phyloP scores from a whole-genome alignment of 441 rosid genomes.

The Mallotus repandus region DNA sequence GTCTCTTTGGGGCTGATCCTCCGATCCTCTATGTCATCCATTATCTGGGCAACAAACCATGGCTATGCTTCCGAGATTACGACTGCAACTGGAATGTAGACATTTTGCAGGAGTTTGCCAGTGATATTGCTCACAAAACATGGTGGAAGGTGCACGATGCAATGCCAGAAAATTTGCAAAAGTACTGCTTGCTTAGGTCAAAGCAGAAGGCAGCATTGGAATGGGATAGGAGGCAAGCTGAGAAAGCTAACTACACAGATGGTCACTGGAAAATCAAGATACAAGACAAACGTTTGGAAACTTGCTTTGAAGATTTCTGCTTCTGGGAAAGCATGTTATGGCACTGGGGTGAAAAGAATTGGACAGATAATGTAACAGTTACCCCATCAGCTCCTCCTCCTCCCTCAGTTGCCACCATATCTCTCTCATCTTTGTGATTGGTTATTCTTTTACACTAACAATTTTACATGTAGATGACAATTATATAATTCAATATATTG shows the following conservation, averaged over 20 bases:
- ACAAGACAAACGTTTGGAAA: slow-evolving; percentile 58
- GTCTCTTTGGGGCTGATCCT: slow-evolving; percentile 71
- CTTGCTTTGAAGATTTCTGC: slow-evolving; percentile 69
- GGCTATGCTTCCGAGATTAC: slow-evolving; percentile 86
- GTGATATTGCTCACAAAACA: slow-evolving; percentile 69
- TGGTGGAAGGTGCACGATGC: slow-evolving; percentile 95
- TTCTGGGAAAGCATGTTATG: slow-evolving; percentile 84
- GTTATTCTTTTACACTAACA: slow-evolving; percentile 13
- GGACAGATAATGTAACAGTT: slow-evolving; percentile 58
- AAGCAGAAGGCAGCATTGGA: slow-evolving; percentile 85
- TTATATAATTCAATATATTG: not conserved
- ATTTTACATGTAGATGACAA: slow-evolving; percentile 23
- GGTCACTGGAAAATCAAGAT: slow-evolving; percentile 85
- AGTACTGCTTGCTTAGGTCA: slow-evolving; percentile 67
- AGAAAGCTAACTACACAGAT: slow-evolving; percentile 66
- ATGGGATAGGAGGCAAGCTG: slow-evolving; percentile 83
- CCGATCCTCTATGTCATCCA: slow-evolving; percentile 78
- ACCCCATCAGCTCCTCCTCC: slow-evolving; percentile 34
- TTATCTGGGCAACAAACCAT: slow-evolving; percentile 78
- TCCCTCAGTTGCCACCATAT: slow-evolving; percentile 24
- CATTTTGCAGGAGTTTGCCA: slow-evolving; percentile 64
- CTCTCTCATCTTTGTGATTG: slow-evolving; percentile 36
- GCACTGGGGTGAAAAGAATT: slow-evolving; percentile 86
- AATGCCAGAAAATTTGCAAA: slow-evolving; percentile 70
- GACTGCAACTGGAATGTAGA: slow-evolving; percentile 97